Conservation (phyloP, 2,329 filamentous ascomycete genomes). For the Penicillium decumbens region DNA sequence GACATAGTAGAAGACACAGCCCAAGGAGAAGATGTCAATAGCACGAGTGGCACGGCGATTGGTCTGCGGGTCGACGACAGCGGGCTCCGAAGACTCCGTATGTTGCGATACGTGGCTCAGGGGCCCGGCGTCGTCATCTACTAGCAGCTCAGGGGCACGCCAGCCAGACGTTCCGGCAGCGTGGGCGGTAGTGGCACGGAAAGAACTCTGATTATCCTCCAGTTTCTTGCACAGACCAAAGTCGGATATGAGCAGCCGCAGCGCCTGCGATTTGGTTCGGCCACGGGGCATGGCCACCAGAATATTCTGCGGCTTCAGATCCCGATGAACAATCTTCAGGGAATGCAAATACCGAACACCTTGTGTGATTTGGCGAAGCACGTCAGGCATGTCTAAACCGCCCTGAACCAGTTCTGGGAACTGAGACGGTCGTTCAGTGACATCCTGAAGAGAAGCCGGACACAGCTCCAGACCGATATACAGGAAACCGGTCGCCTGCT, state of each 20-base stretch:
- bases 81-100: slow-evolving; percentile 46
- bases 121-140: slow-evolving; percentile 65
- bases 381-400: slow-evolving; percentile 69
- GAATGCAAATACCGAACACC: slow-evolving; percentile 86
- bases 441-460: slow-evolving; percentile 85
- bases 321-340: slow-evolving; percentile 90
- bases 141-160: slow-evolving; percentile 89
- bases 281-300: slow-evolving; percentile 65
- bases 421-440: slow-evolving; percentile 69
- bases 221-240: slow-evolving; percentile 97
- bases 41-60: slow-evolving; percentile 84
- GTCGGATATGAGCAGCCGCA: slow-evolving; percentile 91
- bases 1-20: slow-evolving; percentile 99
- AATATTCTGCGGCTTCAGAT: slow-evolving; percentile 97
- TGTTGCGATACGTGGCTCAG: slow-evolving; percentile 34
- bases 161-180: slow-evolving; percentile 91
- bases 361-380: slow-evolving; percentile 83
- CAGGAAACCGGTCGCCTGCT: slow-evolving; percentile 80
- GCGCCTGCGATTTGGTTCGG: slow-evolving; percentile 52
- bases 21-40: slow-evolving; percentile 95
- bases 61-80: slow-evolving; percentile 52
- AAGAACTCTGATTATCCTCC: slow-evolving; percentile 88
- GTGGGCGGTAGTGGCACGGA: slow-evolving; percentile 88
- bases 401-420: slow-evolving; percentile 62
- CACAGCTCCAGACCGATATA: slow-evolving; percentile 96